These are phyloP conservation scores for Pseudogymnoascus sp. DNA, from an alignment of 2,329 filamentous ascomycete species.

Conservation along the genomic window DNA sequence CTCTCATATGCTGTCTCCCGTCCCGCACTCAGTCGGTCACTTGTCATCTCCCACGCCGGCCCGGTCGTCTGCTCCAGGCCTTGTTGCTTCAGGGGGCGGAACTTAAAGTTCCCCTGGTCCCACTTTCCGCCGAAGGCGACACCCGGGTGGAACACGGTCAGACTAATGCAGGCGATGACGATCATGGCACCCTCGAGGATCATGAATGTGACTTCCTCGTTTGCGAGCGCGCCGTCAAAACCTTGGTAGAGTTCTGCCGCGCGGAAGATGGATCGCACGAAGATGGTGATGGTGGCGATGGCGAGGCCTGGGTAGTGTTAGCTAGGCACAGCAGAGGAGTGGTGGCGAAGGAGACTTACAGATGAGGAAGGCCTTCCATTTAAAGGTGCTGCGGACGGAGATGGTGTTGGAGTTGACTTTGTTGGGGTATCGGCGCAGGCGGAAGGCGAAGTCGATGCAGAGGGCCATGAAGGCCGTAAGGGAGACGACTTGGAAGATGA, in stretches of 20 bases:
- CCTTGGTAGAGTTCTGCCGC: conserved; percentile 50
- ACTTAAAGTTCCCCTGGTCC: conserved; percentile 7
- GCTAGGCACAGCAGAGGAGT: neutral
- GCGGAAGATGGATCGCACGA: conserved; percentile 49
- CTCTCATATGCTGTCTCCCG: neutral
- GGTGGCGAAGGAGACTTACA: neutral
- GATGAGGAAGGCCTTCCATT: conserved; percentile 1
- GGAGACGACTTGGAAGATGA: conserved; percentile 48
- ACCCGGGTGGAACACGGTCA: conserved; percentile 29
- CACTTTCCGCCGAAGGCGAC: conserved; percentile 18
- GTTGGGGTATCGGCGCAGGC: conserved; percentile 12
- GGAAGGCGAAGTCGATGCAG: conserved; percentile 20
- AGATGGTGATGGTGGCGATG: conserved; percentile 46
- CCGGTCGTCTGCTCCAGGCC: neutral
- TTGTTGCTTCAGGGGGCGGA: neutral
- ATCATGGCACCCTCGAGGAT: conserved; percentile 36
- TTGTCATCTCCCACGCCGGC: neutral
- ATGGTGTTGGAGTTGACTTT: neutral
- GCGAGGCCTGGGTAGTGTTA: conserved; percentile 25
- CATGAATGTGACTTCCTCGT: conserved; percentile 38
- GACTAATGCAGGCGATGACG: conserved; percentile 21
- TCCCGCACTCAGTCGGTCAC: neutral
- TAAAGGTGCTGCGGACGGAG: conserved; percentile 1
- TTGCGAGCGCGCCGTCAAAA: conserved; percentile 42
- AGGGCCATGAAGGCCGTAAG: conserved; percentile 29